These are phyloP conservation scores for Colletotrichum eremochloae DNA, from an alignment of 2,329 filamentous ascomycete genomes.

Conservation along the genomic window DNA sequence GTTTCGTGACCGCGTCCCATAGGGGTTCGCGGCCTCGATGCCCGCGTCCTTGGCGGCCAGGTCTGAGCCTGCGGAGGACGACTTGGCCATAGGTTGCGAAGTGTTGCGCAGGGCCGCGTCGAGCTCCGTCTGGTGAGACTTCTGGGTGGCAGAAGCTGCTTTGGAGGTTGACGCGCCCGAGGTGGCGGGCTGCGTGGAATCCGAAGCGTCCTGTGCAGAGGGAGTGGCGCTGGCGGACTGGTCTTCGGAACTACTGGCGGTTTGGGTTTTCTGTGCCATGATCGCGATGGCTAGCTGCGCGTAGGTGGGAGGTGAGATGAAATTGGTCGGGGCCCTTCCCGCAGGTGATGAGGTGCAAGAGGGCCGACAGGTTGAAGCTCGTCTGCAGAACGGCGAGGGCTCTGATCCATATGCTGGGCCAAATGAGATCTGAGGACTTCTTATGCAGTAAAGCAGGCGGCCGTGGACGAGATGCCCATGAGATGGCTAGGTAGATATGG, in stretches of 20 bases:
- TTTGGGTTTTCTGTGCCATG: constrained; percentile 43
- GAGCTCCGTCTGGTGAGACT: constrained; percentile 52
- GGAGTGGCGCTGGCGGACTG: constrained; percentile 43
- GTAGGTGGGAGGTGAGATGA: constrained; percentile 23
- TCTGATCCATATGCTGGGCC: constrained; percentile 34
- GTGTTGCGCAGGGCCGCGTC: constrained; percentile 50
- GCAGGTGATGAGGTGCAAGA: constrained; percentile 39
- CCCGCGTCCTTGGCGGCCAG: constrained; percentile 61
- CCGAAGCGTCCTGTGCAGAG: constrained; percentile 38
- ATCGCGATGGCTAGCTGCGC: constrained; percentile 32
- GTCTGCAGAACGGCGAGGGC: constrained; percentile 34
- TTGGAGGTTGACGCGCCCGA: constrained; percentile 37
- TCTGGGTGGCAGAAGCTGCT: constrained; percentile 29
- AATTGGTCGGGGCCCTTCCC: constrained; percentile 41
- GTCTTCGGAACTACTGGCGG: constrained; percentile 39
- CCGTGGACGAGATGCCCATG: constrained; percentile 35
- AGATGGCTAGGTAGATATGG: constrained; percentile 22
- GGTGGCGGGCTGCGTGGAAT: constrained; percentile 38
- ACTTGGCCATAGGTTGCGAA: constrained; percentile 63
- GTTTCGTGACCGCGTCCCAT: constrained; percentile 95
- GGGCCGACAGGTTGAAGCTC: constrained; percentile 37
- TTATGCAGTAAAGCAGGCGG: constrained; percentile 21
- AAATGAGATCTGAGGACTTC: constrained; percentile 11
- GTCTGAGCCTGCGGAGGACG: constrained; percentile 61
- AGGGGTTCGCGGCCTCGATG: constrained; percentile 73